These are phyloP conservation scores for Dacryopinax primogenitus DNA, from an alignment of 768 basidiomycete genomes.

Conservation along the genomic window DNA sequence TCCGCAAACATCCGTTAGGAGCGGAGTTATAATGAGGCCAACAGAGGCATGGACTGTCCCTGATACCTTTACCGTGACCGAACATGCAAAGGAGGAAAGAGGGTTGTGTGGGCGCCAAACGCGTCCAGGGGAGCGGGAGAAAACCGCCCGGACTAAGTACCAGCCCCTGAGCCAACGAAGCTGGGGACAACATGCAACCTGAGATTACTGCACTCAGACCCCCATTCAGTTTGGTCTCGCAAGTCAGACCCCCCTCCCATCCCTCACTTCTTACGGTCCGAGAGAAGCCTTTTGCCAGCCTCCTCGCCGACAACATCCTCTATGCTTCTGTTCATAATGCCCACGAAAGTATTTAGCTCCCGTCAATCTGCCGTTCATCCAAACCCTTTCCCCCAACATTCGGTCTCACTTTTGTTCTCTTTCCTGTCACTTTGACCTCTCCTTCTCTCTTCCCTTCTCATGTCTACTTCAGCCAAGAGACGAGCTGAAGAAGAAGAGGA, in stretches of 20 bases:
- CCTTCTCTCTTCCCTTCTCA: neutral
- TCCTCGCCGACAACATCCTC: neutral
- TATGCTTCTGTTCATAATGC: constrained; percentile 1
- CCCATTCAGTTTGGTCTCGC: constrained; percentile 3
- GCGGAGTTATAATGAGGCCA: constrained; percentile 3
- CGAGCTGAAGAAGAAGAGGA: constrained; percentile 2
- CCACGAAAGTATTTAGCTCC: constrained; percentile 3
- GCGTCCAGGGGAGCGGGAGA: neutral
- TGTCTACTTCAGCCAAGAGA: neutral
- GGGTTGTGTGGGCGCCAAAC: neutral
- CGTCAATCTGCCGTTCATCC: neutral
- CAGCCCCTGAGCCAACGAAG: constrained; percentile 8
- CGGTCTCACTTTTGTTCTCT: constrained; percentile 2
- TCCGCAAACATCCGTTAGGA: constrained; percentile 1
- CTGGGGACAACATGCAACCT: neutral
- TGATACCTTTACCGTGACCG: neutral
- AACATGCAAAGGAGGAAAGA: neutral
- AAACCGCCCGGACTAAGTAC: neutral
- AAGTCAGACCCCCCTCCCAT: constrained; percentile 6
- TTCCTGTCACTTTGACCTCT: neutral
- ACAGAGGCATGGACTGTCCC: neutral
- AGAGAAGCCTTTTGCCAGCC: constrained; percentile 7
- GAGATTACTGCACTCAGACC: constrained; percentile 1
- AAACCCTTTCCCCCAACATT: constrained; percentile 3
- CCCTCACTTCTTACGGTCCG: constrained; percentile 6